Evolutionary conservation across 2,329 filamentous ascomycete species (phyloP), one percentile per base, ranked within the genome.

Genomic region (Myriangium duriaei): DNA sequence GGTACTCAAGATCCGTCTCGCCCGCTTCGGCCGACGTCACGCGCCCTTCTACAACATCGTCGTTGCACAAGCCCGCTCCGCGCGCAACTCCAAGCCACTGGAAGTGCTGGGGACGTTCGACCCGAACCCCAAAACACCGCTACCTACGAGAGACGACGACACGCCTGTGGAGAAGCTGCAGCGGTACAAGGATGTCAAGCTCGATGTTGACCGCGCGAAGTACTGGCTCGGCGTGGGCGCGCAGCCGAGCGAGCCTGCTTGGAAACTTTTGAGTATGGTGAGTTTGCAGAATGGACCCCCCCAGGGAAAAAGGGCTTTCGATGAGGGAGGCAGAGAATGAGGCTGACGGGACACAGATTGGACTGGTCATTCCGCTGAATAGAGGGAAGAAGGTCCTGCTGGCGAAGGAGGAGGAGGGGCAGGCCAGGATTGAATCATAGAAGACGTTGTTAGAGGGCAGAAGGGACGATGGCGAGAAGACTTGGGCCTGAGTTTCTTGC

Each of bases 181-280:
- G 41, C 72, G 82, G 40, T 84, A 81, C 67, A 98, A 98, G 63
- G 87, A 96, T 49, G 82, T 98, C 56, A 79, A 84, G 53, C 71
- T 98, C 11, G 91, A 98, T 60, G 66, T 73, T 5, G 67, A 74
- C 47, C 71, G 91, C 43, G 82, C 88, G 41, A 79, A 81, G 60
- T 98, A 98, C 66, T 98, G 91, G 91, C 71, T 98, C 24, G 91
- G 91, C 57, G 88, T 96, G 3, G 91, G 91, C 1, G 91, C 91
- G 40, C 91, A 98, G 64, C 91, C 91, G 7, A 87, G 81, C 45
- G 84, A 95, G 49, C 78, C 83, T 3, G 83, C 81, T 24, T 94
- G 87, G 87, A 72, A 84, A 56, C 60, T 96, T 51, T 65, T 98
- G 50, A 74, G 73, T 40, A 80, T 94, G 83, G 84, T 87, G 55